Percentiles rank a stretch among this genome's conserved stretches.
These are phyloP conservation scores for Sugiyamaella valdiviana DNA, from an alignment of 805 yeast genomes.

Conservation along the genomic window DNA sequence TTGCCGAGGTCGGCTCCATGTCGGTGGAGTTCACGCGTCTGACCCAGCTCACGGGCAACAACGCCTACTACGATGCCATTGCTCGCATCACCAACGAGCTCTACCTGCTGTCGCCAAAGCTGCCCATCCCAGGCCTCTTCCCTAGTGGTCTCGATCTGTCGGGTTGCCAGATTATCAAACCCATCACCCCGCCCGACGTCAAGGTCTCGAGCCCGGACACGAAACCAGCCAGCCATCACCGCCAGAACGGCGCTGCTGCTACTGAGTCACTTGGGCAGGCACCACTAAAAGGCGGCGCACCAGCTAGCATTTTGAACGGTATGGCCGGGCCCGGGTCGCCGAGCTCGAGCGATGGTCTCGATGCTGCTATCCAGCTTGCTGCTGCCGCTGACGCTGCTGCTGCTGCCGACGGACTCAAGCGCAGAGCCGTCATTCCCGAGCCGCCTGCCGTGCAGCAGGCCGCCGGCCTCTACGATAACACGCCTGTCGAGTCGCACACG, in stretches of 20 bases:
- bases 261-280: not conserved
- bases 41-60: slow-evolving; percentile 45
- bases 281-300: not conserved
- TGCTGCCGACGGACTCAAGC: too few relatives aligned
- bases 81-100: slow-evolving; percentile 40
- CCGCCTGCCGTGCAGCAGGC: not conserved
- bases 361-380: not conserved
- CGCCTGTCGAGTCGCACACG: not conserved
- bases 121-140: slow-evolving; percentile 38
- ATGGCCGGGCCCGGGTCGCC: too few relatives aligned
- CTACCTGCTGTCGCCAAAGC: slow-evolving; percentile 30
- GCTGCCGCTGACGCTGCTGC: not conserved
- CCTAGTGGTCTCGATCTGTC: slow-evolving; percentile 44
- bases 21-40: slow-evolving; percentile 48
- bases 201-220: too few relatives aligned
- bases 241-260: too few relatives aligned
- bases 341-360: too few relatives aligned
- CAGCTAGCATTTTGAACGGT: not conserved
- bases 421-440: too few relatives aligned
- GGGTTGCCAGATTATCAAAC: slow-evolving; percentile 38
- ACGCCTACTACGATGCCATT: slow-evolving; percentile 45
- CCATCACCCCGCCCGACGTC: too few relatives aligned
- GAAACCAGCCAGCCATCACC: too few relatives aligned
- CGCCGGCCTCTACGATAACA: not conserved
- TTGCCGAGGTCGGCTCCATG: slow-evolving; percentile 46